Evolutionary conservation across 2,329 filamentous ascomycete species (phyloP).

Genomic region (Chaetoscypha palmicola): DNA sequence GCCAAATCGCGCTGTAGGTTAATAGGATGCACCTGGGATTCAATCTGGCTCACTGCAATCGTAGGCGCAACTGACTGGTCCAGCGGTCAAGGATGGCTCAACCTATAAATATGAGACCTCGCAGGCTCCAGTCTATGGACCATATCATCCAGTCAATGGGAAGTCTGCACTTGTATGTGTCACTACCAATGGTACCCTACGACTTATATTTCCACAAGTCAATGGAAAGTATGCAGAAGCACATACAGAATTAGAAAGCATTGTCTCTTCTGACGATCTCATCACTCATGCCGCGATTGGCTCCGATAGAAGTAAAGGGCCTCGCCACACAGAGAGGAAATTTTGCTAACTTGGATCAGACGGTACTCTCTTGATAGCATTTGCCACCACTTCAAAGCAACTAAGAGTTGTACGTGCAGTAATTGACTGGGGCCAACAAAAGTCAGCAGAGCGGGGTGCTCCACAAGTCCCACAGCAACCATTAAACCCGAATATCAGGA

Average conservation of each 20-base stretch:
- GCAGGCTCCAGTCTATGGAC: slow-evolving; percentile 58
- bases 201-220: slow-evolving; percentile 70
- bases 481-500: slow-evolving; percentile 47
- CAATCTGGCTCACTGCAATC: too few relatives aligned
- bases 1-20: slow-evolving; percentile 25
- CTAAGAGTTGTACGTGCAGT: slow-evolving; percentile 67
- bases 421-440: slow-evolving; percentile 64
- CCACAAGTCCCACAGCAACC: slow-evolving; percentile 37
- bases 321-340: background rate
- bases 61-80: slow-evolving; percentile 46
- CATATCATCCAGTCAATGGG: slow-evolving; percentile 62
- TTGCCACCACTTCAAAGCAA: slow-evolving; percentile 63
- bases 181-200: slow-evolving; percentile 65
- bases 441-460: slow-evolving; percentile 46
- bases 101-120: slow-evolving; percentile 63
- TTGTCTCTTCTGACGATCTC: slow-evolving; percentile 65
- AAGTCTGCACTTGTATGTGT: slow-evolving; percentile 73
- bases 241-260: slow-evolving; percentile 65
- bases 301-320: slow-evolving; percentile 60
- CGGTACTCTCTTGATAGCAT: slow-evolving; percentile 52
- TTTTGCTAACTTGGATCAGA: slow-evolving; percentile 11
- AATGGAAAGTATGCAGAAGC: slow-evolving; percentile 67
- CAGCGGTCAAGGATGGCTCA: slow-evolving; percentile 54
- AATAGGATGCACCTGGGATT: too few relatives aligned
- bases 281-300: slow-evolving; percentile 73